Base-by-base conservation (phyloP, 345 rosid species). In the Heritiera littoralis region DNA sequence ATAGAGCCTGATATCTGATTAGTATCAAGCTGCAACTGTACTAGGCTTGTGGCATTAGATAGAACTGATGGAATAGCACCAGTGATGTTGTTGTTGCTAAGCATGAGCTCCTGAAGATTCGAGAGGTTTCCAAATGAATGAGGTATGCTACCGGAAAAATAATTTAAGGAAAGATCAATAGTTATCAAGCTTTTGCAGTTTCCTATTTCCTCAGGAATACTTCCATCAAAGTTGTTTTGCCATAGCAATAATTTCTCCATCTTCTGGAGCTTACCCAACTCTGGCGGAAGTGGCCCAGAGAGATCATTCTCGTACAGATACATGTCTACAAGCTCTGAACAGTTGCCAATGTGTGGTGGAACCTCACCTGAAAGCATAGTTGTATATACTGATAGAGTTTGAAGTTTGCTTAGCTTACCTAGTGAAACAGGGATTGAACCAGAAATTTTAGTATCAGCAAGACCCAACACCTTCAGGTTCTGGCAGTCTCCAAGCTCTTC, bases 281-380 rank as follows among this genome's bases (percentile, higher is more conserved):
- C 91, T 58, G 43, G 61, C 1, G 97, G 98, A 52, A 95, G 84
- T 48, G 88, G 75, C 40, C 97, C 98, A 2, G 86, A 87, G 69
- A 93, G 88, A 76, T 89, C 86, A 85, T 93, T 93, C 79, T 91
- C 94, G 28, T 95, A 90, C 64, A 95, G 89, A 83, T 91, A 91
- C 77, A 95, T 46, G 60, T 88, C 86, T 71, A 82, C 76, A 66
- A 95, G 91, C 81, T 87, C 86, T 5, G 90, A 80, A 67, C 98
- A 92, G 88, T 95, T 91, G 75, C 95, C 94, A 40, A 93, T 80
- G 61, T 89, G 88, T 15, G 85, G 82, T 1, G 98, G 98, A 72
- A 95, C 88, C 77, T 83, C 82, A 5, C 97, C 98, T 4, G 97
- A 91, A 55, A 95, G 85, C 93, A 85, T 85, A 28, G 96, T 82